These are phyloP conservation scores for Ophiostoma quercus DNA, from an alignment of 2,329 filamentous ascomycete genomes.

Conservation along the genomic window DNA sequence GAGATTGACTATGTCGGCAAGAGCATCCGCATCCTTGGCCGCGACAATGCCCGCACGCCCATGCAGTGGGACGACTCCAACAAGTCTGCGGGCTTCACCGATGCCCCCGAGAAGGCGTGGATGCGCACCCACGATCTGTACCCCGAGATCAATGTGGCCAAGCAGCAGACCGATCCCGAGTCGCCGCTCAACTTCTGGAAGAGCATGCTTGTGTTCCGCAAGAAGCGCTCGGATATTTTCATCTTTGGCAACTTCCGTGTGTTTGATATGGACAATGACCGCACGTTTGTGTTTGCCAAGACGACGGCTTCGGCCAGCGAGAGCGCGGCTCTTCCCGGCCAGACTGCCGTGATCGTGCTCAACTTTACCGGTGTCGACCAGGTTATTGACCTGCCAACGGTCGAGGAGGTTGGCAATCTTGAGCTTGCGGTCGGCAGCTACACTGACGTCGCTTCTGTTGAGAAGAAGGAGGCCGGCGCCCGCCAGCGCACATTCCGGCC, in stretches of 20 bases:
- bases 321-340: slow-evolving; percentile 14
- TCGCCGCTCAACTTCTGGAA: slow-evolving; percentile 60
- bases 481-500: slow-evolving; percentile 30
- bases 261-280: slow-evolving; percentile 43
- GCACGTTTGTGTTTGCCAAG: slow-evolving; percentile 45
- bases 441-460: slow-evolving; percentile 27
- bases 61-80: slow-evolving; percentile 57
- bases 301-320: slow-evolving; percentile 24
- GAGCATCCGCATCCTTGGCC: slow-evolving; percentile 53
- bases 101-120: slow-evolving; percentile 45
- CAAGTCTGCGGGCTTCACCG: slow-evolving; percentile 58
- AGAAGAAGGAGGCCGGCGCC: slow-evolving; percentile 18
- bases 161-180: slow-evolving; percentile 40
- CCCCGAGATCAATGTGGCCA: slow-evolving; percentile 49
- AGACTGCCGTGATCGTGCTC: slow-evolving; percentile 35
- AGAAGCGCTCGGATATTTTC: slow-evolving; percentile 53
- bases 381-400: slow-evolving; percentile 30
- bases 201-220: slow-evolving; percentile 48
- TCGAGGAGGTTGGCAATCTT: slow-evolving; percentile 25
- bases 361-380: slow-evolving; percentile 43
- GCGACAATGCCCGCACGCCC: slow-evolving; percentile 63
- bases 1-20: slow-evolving; percentile 44
- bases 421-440: slow-evolving; percentile 34
- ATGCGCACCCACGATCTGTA: slow-evolving; percentile 59
- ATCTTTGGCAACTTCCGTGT: slow-evolving; percentile 56